Conservation (phyloP, 1,284 basidiomycete genomes). For the Calocybe gambosa region DNA sequence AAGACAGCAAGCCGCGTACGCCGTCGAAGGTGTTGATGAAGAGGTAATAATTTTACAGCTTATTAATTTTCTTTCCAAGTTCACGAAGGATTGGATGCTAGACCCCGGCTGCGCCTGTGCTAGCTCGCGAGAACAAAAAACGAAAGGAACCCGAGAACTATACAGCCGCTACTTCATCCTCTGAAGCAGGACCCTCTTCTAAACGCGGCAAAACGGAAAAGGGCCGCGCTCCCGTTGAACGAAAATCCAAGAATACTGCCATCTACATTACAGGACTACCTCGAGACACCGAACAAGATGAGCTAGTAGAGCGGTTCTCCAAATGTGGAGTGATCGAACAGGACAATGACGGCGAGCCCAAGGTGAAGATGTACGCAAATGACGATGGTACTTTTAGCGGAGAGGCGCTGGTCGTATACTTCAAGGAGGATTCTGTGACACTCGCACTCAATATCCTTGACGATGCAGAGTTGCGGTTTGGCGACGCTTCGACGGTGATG, state of each 20-base stretch:
- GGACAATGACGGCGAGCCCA: slow-evolving; percentile 80
- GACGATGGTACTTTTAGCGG: slow-evolving; percentile 91
- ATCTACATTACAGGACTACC: slow-evolving; percentile 90
- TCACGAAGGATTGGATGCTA: slow-evolving; percentile 30
- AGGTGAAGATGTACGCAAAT: slow-evolving; percentile 91
- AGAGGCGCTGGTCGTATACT: slow-evolving; percentile 94
- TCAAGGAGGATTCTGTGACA: slow-evolving; percentile 92
- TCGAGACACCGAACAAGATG: slow-evolving; percentile 65
- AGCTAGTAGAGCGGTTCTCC: slow-evolving; percentile 78
- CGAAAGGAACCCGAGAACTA: slow-evolving; percentile 76
- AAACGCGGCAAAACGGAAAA: slow-evolving; percentile 62
- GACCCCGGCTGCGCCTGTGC: slow-evolving; percentile 79
- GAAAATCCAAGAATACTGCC: slow-evolving; percentile 84
- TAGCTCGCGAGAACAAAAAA: slow-evolving; percentile 76
- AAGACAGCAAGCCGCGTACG: slow-evolving; percentile 90
- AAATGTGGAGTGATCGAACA: slow-evolving; percentile 92
- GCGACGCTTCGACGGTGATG: slow-evolving; percentile 72
- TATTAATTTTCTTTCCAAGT: slow-evolving; percentile 10
- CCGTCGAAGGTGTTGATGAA: slow-evolving; percentile 86
- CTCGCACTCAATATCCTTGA: slow-evolving; percentile 86
- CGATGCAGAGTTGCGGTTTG: slow-evolving; percentile 88
- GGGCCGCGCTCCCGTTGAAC: slow-evolving; percentile 38
- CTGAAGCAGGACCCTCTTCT: slow-evolving; percentile 43
- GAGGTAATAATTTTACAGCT: slow-evolving; percentile 47
- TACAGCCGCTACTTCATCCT: slow-evolving; percentile 46